A percentile compares a stretch with the other conserved stretches of the same genome.
phyloP scores from a whole-genome alignment of 352 stramenopile species.

The Phytopythium chamaehyphon region DNA sequence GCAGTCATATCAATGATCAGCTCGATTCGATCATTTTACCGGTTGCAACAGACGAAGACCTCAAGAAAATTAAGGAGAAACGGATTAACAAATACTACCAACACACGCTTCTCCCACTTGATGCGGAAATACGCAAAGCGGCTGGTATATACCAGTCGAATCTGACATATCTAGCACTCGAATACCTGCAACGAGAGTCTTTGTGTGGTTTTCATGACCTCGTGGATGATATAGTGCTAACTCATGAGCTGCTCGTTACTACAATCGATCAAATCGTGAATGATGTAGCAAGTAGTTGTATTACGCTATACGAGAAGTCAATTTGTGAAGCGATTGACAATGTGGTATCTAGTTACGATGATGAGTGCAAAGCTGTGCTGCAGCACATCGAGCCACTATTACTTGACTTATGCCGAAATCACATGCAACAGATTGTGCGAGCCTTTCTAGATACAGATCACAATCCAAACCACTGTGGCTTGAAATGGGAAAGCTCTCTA shows the following conservation, averaged over 20 bases:
- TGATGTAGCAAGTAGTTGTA: constrained; percentile 32
- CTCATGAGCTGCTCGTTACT: constrained; percentile 27
- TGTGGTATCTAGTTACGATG: constrained; percentile 10
- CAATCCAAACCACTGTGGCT: constrained; percentile 19
- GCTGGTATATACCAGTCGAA: constrained; percentile 20
- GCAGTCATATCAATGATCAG: constrained; percentile 34
- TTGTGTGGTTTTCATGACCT: constrained; percentile 54
- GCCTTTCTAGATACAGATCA: constrained; percentile 38
- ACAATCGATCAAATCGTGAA: constrained; percentile 37
- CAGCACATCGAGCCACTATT: constrained; percentile 40
- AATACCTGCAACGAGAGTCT: constrained; percentile 32
- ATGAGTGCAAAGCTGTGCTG: constrained; percentile 23
- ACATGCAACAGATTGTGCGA: constrained; percentile 45
- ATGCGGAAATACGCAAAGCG: constrained; percentile 23
- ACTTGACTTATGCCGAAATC: constrained; percentile 42
- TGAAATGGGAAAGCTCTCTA: neutral
- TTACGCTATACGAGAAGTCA: constrained; percentile 36
- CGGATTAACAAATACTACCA: constrained; percentile 16
- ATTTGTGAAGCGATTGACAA: constrained; percentile 24
- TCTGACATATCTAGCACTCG: constrained; percentile 19
- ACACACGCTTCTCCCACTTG: constrained; percentile 24
- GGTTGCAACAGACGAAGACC: constrained; percentile 38
- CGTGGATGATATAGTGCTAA: constrained; percentile 48
- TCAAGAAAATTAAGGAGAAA: constrained; percentile 12
- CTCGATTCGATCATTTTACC: constrained; percentile 40